Evolutionary conservation across 495 filamentous ascomycete species (phyloP), one percentile per base, ranked within the genome.

Genomic region (Astrothelium macrocarpum): DNA sequence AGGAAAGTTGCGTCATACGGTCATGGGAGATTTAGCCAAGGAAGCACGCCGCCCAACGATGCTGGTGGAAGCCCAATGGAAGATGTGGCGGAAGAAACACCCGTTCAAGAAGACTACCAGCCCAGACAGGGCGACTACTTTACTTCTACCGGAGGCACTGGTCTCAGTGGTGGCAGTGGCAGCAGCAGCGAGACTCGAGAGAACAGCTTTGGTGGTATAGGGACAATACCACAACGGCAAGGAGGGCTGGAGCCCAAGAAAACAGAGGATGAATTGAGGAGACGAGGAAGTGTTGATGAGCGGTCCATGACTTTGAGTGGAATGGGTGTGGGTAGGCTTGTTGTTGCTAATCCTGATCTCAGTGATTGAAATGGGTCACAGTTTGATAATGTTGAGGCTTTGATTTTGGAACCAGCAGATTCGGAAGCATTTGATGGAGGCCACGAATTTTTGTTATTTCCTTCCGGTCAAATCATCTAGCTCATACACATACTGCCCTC

Each of bases 231-330:
- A 36, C 64, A 69, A 78, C 75, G 71, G 66, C 36, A 62, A 71
- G 74, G 25, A 73, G 71, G 20, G 63, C 65, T 20, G 71, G 80
- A 2, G 77, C 84, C 61, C 81, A 73, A 81, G 39, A 87, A 87
- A 73, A 87, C 80, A 62, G 79, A 82, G 1, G 90, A 91, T 12
- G 91, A 95, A 39, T 76, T 95, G 39, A 80, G 83, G 71, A 84
- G 93, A 63, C 81, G 90, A 67, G 94, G 93, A 11, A 97, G 94
- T 73, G 91, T 98, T 59, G 95, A 98, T 73, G 94, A 97, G 74
- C 82, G 89, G 70, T 90, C 89, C 26, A 85, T 81, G 65, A 86
- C 86, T 3, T 91, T 96, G 85, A 91, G 89, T 34, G 84, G 87
- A 46, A 56, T 56, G 49, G 89, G 86, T 23, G 72, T 81, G 2